Percentiles rank a stretch among this genome's conserved stretches.
phyloP scores from a whole-genome alignment of 371 early-diverging fungal species.

The Mortierella sp. region DNA sequence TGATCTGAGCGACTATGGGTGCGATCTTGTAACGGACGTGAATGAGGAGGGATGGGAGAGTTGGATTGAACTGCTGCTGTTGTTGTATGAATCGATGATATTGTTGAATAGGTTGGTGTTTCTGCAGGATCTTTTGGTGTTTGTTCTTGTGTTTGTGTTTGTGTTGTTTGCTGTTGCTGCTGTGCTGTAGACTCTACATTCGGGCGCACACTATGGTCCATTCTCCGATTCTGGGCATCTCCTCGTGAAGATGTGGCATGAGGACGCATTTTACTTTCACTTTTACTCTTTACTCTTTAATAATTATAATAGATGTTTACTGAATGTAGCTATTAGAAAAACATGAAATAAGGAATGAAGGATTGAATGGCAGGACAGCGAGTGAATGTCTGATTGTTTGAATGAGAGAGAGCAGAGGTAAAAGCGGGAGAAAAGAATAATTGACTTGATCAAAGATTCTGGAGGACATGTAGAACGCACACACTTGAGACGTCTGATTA shows the following conservation, averaged over 20 bases:
- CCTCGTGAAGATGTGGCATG: background rate
- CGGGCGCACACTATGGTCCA: background rate
- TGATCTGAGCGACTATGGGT: background rate
- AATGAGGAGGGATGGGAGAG: background rate
- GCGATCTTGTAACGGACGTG: background rate
- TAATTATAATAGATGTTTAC: background rate
- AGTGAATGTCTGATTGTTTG: background rate
- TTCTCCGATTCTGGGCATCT: background rate
- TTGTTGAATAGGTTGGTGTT: constrained; percentile 1
- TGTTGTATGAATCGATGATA: background rate
- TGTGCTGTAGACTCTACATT: background rate
- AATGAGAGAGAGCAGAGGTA: background rate
- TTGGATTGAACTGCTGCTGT: background rate
- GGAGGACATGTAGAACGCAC: too few species aligned
- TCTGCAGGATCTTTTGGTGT: background rate
- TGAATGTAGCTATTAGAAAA: background rate
- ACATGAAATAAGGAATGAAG: background rate
- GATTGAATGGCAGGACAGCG: too few species aligned
- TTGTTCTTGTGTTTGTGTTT: background rate
- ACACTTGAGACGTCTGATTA: background rate
- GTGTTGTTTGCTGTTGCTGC: constrained; percentile 1
- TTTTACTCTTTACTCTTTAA: background rate
- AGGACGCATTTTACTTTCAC: constrained; percentile 8
- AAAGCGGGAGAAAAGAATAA: background rate
- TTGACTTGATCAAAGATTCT: background rate